Evolutionary conservation across 1,139 yeast genomes (phyloP).

Genomic region (Debaryomycetaceae sp.): DNA sequence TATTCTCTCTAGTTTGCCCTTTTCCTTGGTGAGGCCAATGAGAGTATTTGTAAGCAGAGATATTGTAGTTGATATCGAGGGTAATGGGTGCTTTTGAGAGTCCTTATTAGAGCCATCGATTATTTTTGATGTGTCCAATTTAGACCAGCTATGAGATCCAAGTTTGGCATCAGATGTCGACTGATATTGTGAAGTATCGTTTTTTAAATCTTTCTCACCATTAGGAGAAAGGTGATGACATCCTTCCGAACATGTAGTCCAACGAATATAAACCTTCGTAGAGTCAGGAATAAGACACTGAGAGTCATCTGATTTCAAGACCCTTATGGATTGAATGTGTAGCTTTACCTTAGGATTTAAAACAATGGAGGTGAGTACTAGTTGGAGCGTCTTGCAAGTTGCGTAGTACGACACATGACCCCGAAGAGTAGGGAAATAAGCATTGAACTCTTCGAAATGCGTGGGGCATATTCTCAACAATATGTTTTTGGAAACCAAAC

Average conservation of each 20-base stretch:
- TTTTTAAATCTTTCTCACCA: slow-evolving; percentile 10
- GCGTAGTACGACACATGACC: slow-evolving; percentile 61
- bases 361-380: slow-evolving; percentile 52
- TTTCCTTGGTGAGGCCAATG: slow-evolving; percentile 31
- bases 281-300: slow-evolving; percentile 38
- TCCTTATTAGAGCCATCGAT: slow-evolving; percentile 8
- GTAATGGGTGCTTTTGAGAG: slow-evolving; percentile 9
- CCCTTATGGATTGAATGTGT: slow-evolving; percentile 47
- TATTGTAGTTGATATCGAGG: slow-evolving; percentile 21
- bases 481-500: slow-evolving; percentile 48
- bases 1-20: slow-evolving; percentile 41
- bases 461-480: slow-evolving; percentile 63
- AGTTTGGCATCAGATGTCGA: slow-evolving; percentile 38
- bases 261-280: slow-evolving; percentile 55
- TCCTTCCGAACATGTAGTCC: slow-evolving; percentile 59
- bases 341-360: slow-evolving; percentile 47
- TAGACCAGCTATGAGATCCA: slow-evolving; percentile 39
- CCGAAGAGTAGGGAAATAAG: slow-evolving; percentile 56
- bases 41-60: slow-evolving; percentile 28
- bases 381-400: slow-evolving; percentile 50
- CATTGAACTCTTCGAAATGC: slow-evolving; percentile 42
- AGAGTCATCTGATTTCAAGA: slow-evolving; percentile 15
- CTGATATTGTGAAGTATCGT: slow-evolving; percentile 10
- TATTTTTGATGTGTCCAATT: slow-evolving; percentile 26
- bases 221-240: slow-evolving; percentile 39